Percentiles rank a stretch among this genome's conserved stretches.
These are phyloP conservation scores for Russula sp. DNA, from an alignment of 768 basidiomycete genomes.

Conservation along the genomic window DNA sequence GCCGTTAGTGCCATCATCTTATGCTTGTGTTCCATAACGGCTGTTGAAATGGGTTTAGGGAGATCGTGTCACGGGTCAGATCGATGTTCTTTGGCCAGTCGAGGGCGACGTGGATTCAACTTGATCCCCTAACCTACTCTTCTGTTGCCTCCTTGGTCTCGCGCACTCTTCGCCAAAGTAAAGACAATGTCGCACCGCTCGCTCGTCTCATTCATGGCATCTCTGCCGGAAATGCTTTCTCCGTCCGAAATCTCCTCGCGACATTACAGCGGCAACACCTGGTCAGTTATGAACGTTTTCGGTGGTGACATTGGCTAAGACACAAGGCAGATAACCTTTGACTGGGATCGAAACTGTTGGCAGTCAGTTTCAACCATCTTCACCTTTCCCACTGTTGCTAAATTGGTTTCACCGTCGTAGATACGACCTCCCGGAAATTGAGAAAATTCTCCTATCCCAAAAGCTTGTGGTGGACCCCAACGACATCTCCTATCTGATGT, in stretches of 20 bases:
- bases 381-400: neutral
- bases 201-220: conserved; percentile 50
- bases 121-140: conserved; percentile 53
- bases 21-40: neutral
- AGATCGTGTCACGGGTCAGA: conserved; percentile 45
- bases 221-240: conserved; percentile 67
- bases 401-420: conserved; percentile 28
- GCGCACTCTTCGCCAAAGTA: conserved; percentile 53
- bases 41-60: conserved; percentile 22
- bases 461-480: conserved; percentile 50
- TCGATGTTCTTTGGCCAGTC: conserved; percentile 53
- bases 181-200: conserved; percentile 49
- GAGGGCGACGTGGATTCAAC: conserved; percentile 58
- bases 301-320: conserved; percentile 3
- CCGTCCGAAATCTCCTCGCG: conserved; percentile 55
- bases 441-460: conserved; percentile 47
- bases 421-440: conserved; percentile 51
- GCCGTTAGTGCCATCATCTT: conserved; percentile 31
- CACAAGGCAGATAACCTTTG: conserved; percentile 49
- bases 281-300: conserved; percentile 35
- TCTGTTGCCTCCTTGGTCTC: conserved; percentile 57
- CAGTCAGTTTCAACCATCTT: conserved; percentile 36
- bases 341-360: conserved; percentile 63
- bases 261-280: conserved; percentile 59
- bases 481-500: conserved; percentile 54